Evolutionary conservation across 129 eudicot species (phyloP).

Genomic region (Gnaphalium uliginosum): DNA sequence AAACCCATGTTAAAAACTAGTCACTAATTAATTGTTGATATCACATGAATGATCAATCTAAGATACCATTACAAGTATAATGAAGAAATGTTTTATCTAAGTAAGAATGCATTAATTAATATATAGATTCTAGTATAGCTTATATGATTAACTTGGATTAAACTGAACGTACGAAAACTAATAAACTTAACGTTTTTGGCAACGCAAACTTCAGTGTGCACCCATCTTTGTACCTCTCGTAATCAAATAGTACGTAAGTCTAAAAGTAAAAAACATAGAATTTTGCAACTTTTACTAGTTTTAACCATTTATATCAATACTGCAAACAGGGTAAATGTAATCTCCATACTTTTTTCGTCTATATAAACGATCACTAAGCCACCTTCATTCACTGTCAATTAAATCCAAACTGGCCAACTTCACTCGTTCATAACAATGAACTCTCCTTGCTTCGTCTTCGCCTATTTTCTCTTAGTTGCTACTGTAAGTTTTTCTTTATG

Average conservation of each 20-base stretch:
- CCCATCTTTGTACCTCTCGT: not conserved
- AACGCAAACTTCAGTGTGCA: not conserved
- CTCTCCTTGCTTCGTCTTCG: slow-evolving; percentile 14
- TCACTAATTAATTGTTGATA: too few relatives aligned
- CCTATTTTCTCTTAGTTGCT: slow-evolving; percentile 20
- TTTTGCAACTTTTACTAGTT: not conserved
- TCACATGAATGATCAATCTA: too few relatives aligned
- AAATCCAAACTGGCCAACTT: slow-evolving; percentile 2
- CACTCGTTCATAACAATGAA: slow-evolving; percentile 7
- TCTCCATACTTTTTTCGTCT: slow-evolving; percentile 5
- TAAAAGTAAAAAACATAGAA: slow-evolving; percentile 14
- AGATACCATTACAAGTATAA: too few relatives aligned
- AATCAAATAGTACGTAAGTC: slow-evolving; percentile 5
- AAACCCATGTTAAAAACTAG: too few relatives aligned
- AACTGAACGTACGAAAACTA: not conserved
- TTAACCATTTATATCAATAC: slow-evolving; percentile 7
- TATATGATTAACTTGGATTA: not conserved
- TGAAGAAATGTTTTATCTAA: too few relatives aligned
- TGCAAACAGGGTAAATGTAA: slow-evolving; percentile 16
- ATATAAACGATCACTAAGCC: slow-evolving; percentile 15
- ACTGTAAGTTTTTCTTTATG: slow-evolving; percentile 12
- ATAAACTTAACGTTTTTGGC: too few relatives aligned
- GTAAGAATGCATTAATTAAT: too few relatives aligned
- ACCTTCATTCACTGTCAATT: slow-evolving; percentile 10
- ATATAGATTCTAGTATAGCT: too few relatives aligned